These are phyloP conservation scores for Ceratobasidium sp. DNA, from an alignment of 1,284 basidiomycete species.

Conservation along the genomic window DNA sequence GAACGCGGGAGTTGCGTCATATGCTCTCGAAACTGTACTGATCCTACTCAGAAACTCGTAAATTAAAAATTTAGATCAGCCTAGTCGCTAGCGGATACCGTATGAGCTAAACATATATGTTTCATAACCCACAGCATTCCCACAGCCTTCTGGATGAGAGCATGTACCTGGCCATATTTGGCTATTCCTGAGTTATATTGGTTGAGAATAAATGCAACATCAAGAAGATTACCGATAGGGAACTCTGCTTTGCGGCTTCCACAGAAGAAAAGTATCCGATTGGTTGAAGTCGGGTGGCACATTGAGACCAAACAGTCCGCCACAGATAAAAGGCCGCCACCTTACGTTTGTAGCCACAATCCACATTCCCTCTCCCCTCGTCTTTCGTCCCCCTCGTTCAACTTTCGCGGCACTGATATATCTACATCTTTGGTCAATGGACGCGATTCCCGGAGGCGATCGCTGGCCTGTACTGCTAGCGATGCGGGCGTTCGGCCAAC, in stretches of 20 bases:
- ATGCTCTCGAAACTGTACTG: too few relatives aligned
- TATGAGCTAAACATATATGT: too few relatives aligned
- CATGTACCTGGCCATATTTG: too few relatives aligned
- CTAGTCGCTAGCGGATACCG: too few relatives aligned
- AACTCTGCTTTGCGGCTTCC: neutral
- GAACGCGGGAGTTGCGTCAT: too few relatives aligned
- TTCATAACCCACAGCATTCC: too few relatives aligned
- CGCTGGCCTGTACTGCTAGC: conserved; percentile 4
- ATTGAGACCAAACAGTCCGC: neutral
- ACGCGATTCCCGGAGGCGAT: neutral
- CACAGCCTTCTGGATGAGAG: too few relatives aligned
- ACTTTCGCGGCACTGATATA: too few relatives aligned
- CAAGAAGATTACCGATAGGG: neutral
- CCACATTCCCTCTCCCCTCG: neutral
- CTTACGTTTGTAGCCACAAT: neutral
- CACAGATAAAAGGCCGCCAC: neutral
- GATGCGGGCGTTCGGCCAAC: neutral
- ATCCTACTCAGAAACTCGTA: too few relatives aligned
- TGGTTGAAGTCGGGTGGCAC: neutral
- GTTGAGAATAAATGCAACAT: too few relatives aligned
- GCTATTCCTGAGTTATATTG: too few relatives aligned
- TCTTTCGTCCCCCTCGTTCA: neutral
- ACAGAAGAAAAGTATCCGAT: neutral
- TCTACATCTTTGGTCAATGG: neutral
- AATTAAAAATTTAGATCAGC: too few relatives aligned